Evolutionary conservation across 176 grass and related monocot species (phyloP).

Genomic region (Triticum urartu): DNA sequence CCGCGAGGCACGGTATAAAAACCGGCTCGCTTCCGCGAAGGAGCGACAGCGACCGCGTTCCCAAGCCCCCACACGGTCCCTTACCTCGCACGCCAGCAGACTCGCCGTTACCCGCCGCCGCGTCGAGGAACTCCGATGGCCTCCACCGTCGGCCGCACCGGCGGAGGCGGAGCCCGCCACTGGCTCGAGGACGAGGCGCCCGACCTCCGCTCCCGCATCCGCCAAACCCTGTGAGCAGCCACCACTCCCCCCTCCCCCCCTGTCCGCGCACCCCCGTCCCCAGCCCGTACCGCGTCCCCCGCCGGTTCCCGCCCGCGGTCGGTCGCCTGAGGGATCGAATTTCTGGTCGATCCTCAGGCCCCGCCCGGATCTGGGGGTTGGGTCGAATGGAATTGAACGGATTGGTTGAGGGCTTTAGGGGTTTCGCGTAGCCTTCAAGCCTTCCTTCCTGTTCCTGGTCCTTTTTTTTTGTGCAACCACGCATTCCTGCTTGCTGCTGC

Average conservation of each 20-base stretch:
- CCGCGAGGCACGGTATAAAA: not conserved
- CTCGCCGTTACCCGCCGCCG: not conserved
- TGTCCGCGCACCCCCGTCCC: not conserved
- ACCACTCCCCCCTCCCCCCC: not conserved
- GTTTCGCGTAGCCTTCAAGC: not conserved
- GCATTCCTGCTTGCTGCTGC: too few species aligned
- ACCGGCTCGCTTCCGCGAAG: not conserved
- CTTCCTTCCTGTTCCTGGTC: too few species aligned
- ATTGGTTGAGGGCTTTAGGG: not conserved
- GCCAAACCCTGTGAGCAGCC: not conserved
- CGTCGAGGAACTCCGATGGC: not conserved
- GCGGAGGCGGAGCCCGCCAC: not conserved
- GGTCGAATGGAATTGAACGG: not conserved
- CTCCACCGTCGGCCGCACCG: not conserved
- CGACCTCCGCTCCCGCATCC: not conserved
- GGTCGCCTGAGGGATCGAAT: not conserved
- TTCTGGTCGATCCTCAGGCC: not conserved
- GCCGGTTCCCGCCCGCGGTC: not conserved
- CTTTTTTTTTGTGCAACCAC: too few species aligned
- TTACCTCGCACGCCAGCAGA: not conserved
- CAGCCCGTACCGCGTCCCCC: not conserved
- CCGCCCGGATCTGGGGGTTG: not conserved
- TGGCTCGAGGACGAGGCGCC: not conserved
- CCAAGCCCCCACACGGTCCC: not conserved
- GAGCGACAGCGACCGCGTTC: not conserved